Conservation (phyloP, 2,329 filamentous ascomycete species). For the Nemania diffusa region DNA sequence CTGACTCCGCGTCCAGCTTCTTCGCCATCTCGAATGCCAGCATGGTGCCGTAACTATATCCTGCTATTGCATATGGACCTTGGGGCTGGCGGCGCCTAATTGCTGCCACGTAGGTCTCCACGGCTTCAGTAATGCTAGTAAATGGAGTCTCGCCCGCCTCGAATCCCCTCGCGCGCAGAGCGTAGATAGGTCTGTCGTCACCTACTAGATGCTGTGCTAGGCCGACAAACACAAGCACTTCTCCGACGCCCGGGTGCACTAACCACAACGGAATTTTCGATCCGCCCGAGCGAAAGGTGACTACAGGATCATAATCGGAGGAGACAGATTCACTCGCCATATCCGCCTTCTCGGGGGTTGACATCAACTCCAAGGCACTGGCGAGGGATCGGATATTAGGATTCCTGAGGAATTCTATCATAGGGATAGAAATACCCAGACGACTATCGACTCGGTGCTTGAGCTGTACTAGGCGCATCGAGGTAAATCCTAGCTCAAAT, state of each 20-base stretch:
- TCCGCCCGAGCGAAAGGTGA: slow-evolving; percentile 25
- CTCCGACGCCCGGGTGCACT: slow-evolving; percentile 56
- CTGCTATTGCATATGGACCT: slow-evolving; percentile 63
- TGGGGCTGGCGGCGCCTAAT: slow-evolving; percentile 57
- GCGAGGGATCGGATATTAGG: too few species aligned
- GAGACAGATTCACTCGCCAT: too few species aligned
- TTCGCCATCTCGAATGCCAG: slow-evolving; percentile 63
- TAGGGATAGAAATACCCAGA: slow-evolving; percentile 47
- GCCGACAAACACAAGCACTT: slow-evolving; percentile 55
- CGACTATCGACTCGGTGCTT: slow-evolving; percentile 46
- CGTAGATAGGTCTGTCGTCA: slow-evolving; percentile 58
- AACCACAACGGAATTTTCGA: slow-evolving; percentile 54
- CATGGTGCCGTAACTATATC: slow-evolving; percentile 62
- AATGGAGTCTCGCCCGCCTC: slow-evolving; percentile 53
- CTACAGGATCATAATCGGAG: slow-evolving; percentile 1
- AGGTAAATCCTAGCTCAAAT: slow-evolving; percentile 51
- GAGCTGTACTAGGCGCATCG: slow-evolving; percentile 56
- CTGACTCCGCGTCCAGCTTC: slow-evolving; percentile 49
- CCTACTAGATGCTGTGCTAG: slow-evolving; percentile 51
- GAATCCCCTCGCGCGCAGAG: slow-evolving; percentile 57
- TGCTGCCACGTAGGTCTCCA: slow-evolving; percentile 53
- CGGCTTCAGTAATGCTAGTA: slow-evolving; percentile 51
- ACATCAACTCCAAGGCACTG: background rate
- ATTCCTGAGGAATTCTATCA: slow-evolving; percentile 52
- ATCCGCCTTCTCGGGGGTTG: too few species aligned